phyloP scores from a whole-genome alignment of 2,329 filamentous ascomycete genomes.

The Thermothelomyces thermophilus region DNA sequence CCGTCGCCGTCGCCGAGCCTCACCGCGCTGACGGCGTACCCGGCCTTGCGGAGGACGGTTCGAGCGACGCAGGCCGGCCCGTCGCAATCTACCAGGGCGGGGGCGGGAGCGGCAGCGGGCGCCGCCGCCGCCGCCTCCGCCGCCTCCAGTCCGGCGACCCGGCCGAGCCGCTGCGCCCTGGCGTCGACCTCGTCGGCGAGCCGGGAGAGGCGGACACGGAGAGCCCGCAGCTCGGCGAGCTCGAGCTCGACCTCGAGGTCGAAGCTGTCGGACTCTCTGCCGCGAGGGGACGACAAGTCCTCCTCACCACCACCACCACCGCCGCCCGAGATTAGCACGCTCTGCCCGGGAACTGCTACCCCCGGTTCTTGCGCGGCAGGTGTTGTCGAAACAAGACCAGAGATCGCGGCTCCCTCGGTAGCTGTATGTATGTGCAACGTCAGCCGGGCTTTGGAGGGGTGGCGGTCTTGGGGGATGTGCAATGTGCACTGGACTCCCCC shows the following conservation, averaged over 20 bases:
- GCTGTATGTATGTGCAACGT: too few species aligned
- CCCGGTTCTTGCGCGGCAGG: background rate
- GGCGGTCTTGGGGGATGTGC: too few species aligned
- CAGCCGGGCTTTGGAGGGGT: too few species aligned
- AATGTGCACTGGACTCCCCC: too few species aligned
- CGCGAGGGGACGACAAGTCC: background rate
- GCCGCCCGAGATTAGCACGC: background rate
- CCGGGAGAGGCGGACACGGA: background rate
- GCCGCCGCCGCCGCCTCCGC: too few species aligned
- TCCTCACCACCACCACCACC: background rate
- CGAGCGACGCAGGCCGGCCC: background rate
- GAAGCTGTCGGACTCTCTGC: background rate
- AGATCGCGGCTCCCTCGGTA: background rate
- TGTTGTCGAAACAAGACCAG: background rate
- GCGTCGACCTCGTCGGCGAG: constrained; percentile 6
- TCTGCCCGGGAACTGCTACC: background rate
- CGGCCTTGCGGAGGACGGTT: background rate
- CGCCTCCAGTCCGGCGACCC: too few species aligned
- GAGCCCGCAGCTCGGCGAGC: constrained; percentile 4
- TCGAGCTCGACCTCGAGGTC: background rate
- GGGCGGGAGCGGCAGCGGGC: background rate
- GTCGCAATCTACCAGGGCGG: background rate
- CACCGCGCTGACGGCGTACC: background rate
- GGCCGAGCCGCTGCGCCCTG: constrained; percentile 1
- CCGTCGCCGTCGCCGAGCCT: background rate